Base-by-base conservation (phyloP, 2,329 filamentous ascomycete species). In the Neonectria sp. region DNA sequence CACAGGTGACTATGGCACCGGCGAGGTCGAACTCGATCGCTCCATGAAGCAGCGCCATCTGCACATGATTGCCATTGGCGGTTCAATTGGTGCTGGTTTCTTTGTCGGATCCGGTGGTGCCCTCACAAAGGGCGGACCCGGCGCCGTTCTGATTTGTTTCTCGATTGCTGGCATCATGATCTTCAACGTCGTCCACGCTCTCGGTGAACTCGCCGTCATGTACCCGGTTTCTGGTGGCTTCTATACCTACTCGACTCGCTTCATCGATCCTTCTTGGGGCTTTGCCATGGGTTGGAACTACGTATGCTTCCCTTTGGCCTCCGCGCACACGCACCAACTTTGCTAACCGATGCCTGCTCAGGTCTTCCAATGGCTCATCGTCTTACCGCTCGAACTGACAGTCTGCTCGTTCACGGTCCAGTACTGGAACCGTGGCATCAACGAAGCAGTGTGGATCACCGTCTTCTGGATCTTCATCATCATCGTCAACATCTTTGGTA, bases 221-320 rank as follows among this genome's bases (percentile, higher is more conserved):
- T 91, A 86, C 69, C 89, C 89, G 17, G 85, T 90, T 75, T 89
- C 88, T 73, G 89, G 89, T 77, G 88, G 87, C 70, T 91, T 91
- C 83, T 90, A 89, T 74, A 88, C 86, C 29, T 90, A 89, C 79
- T 87, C 86, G 31, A 83, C 84, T 63, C 88, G 89, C 59, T 91
- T 91, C 75, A 86, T 91, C 68, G 88, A 89, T 75, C 88, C 88
- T 29, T 86, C 89, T 1, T 90, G 88, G 83, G 86, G 86, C 67
- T 88, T 87, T 57, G 86, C 86, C 68, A 86, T 87, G 81, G 85
- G 86, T 45, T 80, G 78, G 78, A 80, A 80, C 65, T 80, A 80
- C 24, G 70, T 76, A 13, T 55, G 73, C 52, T 3, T 7, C 6
- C 3, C 9, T 6, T 3, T 5, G 9, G 8, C 4, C 24, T 1